phyloP scores from a whole-genome alignment of 192 early-diverging fungal genomes.

The Ramicandelaber brevisporus region DNA sequence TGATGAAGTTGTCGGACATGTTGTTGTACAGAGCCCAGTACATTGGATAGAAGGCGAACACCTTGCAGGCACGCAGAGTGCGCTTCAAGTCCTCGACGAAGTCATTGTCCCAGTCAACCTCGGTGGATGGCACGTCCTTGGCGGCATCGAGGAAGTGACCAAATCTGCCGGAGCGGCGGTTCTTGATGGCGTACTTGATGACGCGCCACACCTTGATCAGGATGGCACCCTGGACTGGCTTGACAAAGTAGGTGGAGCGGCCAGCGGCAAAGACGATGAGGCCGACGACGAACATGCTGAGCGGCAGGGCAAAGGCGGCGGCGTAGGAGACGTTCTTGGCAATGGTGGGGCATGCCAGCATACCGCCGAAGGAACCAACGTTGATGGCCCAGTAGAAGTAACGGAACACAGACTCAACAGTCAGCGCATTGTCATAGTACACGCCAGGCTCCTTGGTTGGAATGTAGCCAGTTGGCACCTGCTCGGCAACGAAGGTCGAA shows the following conservation, averaged over 20 bases:
- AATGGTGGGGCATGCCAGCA: conserved; percentile 21
- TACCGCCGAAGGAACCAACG: conserved; percentile 29
- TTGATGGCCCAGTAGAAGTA: conserved; percentile 32
- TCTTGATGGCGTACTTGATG: conserved; percentile 9
- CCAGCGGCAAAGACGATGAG: conserved; percentile 21
- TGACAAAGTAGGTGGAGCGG: conserved; percentile 19
- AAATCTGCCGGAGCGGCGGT: conserved; percentile 8
- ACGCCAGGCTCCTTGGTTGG: conserved; percentile 6
- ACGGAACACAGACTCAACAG: conserved; percentile 6
- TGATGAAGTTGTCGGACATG: conserved; percentile 33
- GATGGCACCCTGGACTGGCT: conserved; percentile 29
- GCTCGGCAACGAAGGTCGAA: conserved; percentile 5
- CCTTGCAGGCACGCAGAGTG: conserved; percentile 8
- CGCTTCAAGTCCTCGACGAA: conserved; percentile 9
- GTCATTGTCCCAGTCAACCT: conserved; percentile 9
- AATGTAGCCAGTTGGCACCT: conserved; percentile 5
- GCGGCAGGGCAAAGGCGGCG: conserved; percentile 26
- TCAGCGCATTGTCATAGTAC: conserved; percentile 8
- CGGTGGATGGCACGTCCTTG: conserved; percentile 6
- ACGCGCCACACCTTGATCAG: conserved; percentile 19
- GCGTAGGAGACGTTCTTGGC: conserved; percentile 33
- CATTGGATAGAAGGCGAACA: conserved; percentile 11
- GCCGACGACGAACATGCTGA: conserved; percentile 23
- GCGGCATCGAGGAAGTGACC: conserved; percentile 24
- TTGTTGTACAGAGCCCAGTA: conserved; percentile 23